Evolutionary conservation across 2,329 filamentous ascomycete species (phyloP).

Genomic region (Didymosphaeria variabile): DNA sequence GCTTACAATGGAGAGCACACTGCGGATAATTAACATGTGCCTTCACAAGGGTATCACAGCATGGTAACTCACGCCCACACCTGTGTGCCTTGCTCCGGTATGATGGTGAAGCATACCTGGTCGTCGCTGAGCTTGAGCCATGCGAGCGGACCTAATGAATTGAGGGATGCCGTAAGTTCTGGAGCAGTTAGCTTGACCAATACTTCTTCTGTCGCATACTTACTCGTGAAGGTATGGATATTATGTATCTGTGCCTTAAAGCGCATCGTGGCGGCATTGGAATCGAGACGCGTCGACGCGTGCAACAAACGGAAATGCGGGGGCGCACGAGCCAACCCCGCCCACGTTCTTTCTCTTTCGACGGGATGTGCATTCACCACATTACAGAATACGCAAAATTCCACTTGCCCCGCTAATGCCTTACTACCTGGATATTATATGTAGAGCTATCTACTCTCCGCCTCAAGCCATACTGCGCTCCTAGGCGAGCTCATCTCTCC

Average conservation of each 20-base stretch:
- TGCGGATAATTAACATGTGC: constrained; percentile 35
- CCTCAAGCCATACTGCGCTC: constrained; percentile 43
- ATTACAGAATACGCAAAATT: too few relatives aligned
- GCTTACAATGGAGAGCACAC: constrained; percentile 55
- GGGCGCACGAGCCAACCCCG: neutral
- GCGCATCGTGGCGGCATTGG: constrained; percentile 54
- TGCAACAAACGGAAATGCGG: neutral
- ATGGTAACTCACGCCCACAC: constrained; percentile 82
- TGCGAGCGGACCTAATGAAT: constrained; percentile 79
- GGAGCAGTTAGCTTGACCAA: constrained; percentile 10
- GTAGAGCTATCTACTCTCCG: constrained; percentile 19
- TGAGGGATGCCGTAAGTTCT: constrained; percentile 71
- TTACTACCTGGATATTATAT: neutral
- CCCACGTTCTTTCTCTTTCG: neutral
- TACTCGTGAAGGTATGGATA: constrained; percentile 63
- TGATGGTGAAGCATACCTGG: constrained; percentile 90
- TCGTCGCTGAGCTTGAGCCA: constrained; percentile 92
- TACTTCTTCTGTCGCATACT: constrained; percentile 24
- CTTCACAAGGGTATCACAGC: constrained; percentile 21
- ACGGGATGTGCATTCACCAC: too few relatives aligned
- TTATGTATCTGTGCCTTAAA: constrained; percentile 64
- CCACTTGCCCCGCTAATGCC: neutral
- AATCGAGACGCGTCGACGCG: constrained; percentile 29
- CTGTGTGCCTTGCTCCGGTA: constrained; percentile 92
- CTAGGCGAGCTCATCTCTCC: constrained; percentile 37